phyloP scores from a whole-genome alignment of 768 basidiomycete genomes.

The Kwoniella mangroviensis region DNA sequence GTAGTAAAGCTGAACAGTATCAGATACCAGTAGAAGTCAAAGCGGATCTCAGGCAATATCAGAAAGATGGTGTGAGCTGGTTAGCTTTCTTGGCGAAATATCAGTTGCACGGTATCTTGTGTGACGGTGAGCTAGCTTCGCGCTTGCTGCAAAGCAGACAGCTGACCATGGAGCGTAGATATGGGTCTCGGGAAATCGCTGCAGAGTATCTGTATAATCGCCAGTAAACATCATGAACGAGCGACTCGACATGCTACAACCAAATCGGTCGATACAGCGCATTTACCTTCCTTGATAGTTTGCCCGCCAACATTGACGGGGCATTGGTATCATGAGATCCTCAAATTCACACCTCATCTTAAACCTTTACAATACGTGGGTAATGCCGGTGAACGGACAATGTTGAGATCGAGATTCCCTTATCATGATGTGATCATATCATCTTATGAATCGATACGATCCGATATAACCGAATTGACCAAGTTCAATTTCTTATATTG shows the following conservation, averaged over 20 bases:
- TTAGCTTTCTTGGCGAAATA: conserved; percentile 97
- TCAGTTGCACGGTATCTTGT: conserved; percentile 95
- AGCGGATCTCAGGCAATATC: conserved; percentile 93
- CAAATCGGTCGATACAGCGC: conserved; percentile 73
- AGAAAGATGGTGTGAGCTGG: conserved; percentile 99
- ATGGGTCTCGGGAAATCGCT: conserved; percentile 99
- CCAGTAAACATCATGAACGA: conserved; percentile 90
- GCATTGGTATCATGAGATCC: conserved; percentile 98
- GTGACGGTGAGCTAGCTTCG: conserved; percentile 72
- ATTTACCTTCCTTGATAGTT: conserved; percentile 89
- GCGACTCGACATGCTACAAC: conserved; percentile 70
- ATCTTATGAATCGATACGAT: conserved; percentile 96
- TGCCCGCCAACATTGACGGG: conserved; percentile 98
- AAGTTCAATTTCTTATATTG: conserved; percentile 88
- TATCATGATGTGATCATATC: conserved; percentile 90
- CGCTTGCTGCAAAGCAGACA: neutral
- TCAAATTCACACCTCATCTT: conserved; percentile 85
- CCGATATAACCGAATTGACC: conserved; percentile 80
- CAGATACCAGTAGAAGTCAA: conserved; percentile 83
- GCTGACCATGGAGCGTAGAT: conserved; percentile 64
- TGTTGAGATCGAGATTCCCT: conserved; percentile 68
- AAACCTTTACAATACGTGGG: conserved; percentile 87
- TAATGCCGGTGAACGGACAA: conserved; percentile 76
- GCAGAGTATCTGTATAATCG: conserved; percentile 95
- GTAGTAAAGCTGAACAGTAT: conserved; percentile 91